phyloP scores from a whole-genome alignment of 352 stramenopile species.

The Pythium plurisporium region DNA sequence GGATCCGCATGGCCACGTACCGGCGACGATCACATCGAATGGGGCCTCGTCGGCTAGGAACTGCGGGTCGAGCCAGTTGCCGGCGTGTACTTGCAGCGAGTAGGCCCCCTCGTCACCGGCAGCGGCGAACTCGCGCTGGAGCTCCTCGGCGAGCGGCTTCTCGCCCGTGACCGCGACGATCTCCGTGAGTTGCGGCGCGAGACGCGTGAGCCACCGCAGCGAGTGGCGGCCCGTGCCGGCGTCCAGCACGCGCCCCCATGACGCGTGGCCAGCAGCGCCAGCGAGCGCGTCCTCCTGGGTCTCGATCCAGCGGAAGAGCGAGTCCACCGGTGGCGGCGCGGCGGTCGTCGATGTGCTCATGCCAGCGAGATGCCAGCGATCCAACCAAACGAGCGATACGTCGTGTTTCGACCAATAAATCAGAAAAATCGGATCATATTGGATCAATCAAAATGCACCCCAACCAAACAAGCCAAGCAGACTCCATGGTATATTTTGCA shows the following conservation, averaged over 20 bases:
- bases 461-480: too few relatives aligned
- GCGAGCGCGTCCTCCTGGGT: conserved; percentile 23
- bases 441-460: not conserved
- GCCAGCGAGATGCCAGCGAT: too few relatives aligned
- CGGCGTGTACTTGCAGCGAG: conserved; percentile 35
- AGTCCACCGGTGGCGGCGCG: conserved; percentile 23
- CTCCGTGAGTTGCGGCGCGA: conserved; percentile 32
- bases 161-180: conserved; percentile 55
- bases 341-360: not conserved
- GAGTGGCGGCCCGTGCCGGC: conserved; percentile 77
- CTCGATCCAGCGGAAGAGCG: conserved; percentile 53
- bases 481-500: too few relatives aligned
- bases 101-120: not conserved
- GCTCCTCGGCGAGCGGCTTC: conserved; percentile 30
- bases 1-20: too few relatives aligned
- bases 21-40: conserved; percentile 53
- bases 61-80: conserved; percentile 46
- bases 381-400: not conserved
- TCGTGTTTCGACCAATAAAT: conserved; percentile 10
- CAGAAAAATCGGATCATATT: not conserved
- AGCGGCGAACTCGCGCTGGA: conserved; percentile 21
- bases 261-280: not conserved
- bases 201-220: conserved; percentile 70
- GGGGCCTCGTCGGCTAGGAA: conserved; percentile 32
- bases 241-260: conserved; percentile 61